Evolutionary conservation across 768 basidiomycete genomes (phyloP).

Genomic region (Lyophyllum decastes): DNA sequence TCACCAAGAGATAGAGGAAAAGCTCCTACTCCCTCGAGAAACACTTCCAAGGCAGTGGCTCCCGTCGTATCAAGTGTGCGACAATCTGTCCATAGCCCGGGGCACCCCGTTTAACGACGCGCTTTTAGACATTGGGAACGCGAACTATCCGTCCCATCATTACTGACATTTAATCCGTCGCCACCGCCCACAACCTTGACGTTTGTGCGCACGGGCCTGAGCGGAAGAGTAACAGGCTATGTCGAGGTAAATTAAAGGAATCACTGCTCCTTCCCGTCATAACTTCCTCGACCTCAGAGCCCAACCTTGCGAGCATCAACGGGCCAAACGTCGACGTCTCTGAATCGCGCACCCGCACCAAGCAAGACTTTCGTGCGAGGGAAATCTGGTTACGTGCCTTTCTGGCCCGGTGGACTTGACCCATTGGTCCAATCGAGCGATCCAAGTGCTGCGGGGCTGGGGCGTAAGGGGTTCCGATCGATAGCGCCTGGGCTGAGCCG

Average conservation of each 20-base stretch:
- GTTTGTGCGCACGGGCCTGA: slow-evolving; percentile 77
- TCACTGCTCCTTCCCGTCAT: not conserved
- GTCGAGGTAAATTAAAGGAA: slow-evolving; percentile 55
- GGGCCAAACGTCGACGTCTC: slow-evolving; percentile 82
- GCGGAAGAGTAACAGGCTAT: slow-evolving; percentile 81
- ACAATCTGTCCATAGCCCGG: slow-evolving; percentile 6
- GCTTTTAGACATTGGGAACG: slow-evolving; percentile 70
- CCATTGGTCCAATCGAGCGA: slow-evolving; percentile 38
- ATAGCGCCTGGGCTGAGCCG: slow-evolving; percentile 83
- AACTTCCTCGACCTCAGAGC: slow-evolving; percentile 39
- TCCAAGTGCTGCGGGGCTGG: slow-evolving; percentile 25
- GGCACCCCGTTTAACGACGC: slow-evolving; percentile 13
- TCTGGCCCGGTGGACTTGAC: slow-evolving; percentile 91
- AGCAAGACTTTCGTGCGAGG: slow-evolving; percentile 86
- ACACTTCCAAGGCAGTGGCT: slow-evolving; percentile 73
- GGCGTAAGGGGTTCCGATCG: slow-evolving; percentile 55
- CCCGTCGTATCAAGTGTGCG: slow-evolving; percentile 83
- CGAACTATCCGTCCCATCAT: slow-evolving; percentile 56
- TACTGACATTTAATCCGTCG: slow-evolving; percentile 67
- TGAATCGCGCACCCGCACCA: slow-evolving; percentile 82
- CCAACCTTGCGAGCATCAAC: slow-evolving; percentile 56
- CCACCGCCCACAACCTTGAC: slow-evolving; percentile 73
- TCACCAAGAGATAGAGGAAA: slow-evolving; percentile 70
- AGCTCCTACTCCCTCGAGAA: slow-evolving; percentile 69
- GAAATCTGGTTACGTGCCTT: slow-evolving; percentile 91